phyloP scores from a whole-genome alignment of 257 asterid genomes.

The Nicotiana benthamiana region DNA sequence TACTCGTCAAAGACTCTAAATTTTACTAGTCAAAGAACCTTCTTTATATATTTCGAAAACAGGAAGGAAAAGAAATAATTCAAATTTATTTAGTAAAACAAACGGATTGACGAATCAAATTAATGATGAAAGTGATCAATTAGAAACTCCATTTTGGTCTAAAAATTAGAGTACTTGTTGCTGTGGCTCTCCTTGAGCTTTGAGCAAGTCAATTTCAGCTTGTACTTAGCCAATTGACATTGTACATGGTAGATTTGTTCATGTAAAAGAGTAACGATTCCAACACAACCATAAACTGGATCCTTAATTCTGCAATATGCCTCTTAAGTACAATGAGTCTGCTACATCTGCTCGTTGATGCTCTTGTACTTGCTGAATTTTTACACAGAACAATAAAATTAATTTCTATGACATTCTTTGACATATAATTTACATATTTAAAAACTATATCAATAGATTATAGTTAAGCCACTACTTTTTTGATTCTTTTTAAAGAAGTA shows the following conservation, averaged over 20 bases:
- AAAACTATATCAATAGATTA: neutral
- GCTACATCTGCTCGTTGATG: neutral
- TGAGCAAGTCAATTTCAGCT: neutral
- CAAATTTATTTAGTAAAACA: neutral
- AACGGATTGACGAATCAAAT: neutral
- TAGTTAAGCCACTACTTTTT: neutral
- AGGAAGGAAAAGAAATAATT: too few species aligned
- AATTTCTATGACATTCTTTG: neutral
- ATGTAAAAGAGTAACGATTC: neutral
- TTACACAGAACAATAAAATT: neutral
- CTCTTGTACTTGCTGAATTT: neutral
- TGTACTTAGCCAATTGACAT: neutral
- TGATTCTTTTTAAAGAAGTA: too few species aligned
- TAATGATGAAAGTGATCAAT: neutral
- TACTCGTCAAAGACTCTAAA: too few species aligned
- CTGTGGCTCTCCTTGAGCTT: neutral
- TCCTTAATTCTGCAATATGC: neutral
- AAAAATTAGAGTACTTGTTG: neutral
- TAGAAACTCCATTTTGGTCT: neutral
- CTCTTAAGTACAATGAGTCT: neutral
- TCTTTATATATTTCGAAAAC: neutral
- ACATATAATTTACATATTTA: neutral
- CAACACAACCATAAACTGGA: neutral
- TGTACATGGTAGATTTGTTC: neutral
- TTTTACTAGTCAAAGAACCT: neutral